These are phyloP conservation scores for Hordeum pubiflorum DNA, from an alignment of 202 grass and related monocot species.

Conservation along the genomic window DNA sequence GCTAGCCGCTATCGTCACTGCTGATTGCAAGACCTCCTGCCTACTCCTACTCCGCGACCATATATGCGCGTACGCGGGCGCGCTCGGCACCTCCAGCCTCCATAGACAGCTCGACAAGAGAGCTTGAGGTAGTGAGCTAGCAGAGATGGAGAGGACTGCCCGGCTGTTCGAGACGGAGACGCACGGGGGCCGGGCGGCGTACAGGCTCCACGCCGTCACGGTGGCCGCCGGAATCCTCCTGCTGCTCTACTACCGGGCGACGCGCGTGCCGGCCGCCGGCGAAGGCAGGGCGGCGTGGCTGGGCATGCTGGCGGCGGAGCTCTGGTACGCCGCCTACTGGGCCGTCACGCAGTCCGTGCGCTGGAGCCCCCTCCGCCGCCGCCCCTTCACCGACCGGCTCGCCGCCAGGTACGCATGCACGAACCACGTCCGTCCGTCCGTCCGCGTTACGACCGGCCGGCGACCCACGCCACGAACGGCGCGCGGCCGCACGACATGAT, in stretches of 20 bases:
- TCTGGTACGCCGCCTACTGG: constrained; percentile 67
- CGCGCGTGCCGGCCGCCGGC: constrained; percentile 24
- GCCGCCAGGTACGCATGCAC: constrained; percentile 17
- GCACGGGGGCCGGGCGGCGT: constrained; percentile 7
- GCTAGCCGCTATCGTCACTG: too few species aligned
- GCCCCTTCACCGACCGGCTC: constrained; percentile 53
- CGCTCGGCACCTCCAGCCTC: not conserved
- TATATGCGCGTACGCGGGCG: too few species aligned
- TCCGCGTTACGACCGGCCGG: too few species aligned
- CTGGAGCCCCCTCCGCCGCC: constrained; percentile 50
- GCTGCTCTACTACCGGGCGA: constrained; percentile 50
- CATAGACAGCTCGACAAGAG: not conserved
- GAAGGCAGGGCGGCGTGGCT: constrained; percentile 45
- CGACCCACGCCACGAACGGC: too few species aligned
- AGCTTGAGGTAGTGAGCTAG: not conserved
- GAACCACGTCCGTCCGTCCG: too few species aligned
- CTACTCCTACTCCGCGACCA: too few species aligned
- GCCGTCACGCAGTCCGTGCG: constrained; percentile 66
- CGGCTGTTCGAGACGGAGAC: constrained; percentile 55
- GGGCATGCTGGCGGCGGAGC: constrained; percentile 55
- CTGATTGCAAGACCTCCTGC: too few species aligned
- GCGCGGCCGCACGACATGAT: too few species aligned
- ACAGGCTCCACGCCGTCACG: constrained; percentile 42
- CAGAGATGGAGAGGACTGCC: not conserved
- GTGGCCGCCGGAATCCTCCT: constrained; percentile 36